Percentiles rank a stretch among this genome's conserved stretches.
phyloP scores from a whole-genome alignment of 2,329 filamentous ascomycete genomes.

The Saccharata proteae region DNA sequence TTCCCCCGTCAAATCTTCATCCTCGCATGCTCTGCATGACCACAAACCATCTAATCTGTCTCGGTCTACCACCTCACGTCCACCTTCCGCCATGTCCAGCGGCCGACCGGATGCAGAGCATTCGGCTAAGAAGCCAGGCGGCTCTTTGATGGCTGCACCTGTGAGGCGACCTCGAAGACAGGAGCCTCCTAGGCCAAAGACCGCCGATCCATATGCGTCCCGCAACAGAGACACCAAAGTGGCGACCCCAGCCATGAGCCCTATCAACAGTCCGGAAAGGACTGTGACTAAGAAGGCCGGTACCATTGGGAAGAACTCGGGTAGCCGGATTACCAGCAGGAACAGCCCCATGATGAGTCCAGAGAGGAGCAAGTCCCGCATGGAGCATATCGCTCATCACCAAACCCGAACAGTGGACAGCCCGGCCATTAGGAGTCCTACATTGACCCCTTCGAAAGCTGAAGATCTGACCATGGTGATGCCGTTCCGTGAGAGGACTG shows the following conservation, averaged over 20 bases:
- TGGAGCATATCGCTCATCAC: conserved; percentile 17
- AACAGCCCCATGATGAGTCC: conserved; percentile 22
- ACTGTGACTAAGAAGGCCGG: conserved; percentile 23
- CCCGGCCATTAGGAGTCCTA: conserved; percentile 20
- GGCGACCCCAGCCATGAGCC: conserved; percentile 37
- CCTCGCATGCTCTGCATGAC: conserved; percentile 17
- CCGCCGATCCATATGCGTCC: conserved; percentile 41
- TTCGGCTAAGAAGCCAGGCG: conserved; percentile 16
- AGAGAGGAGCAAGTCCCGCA: conserved; percentile 23
- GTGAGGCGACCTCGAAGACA: conserved; percentile 40
- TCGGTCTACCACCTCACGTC: conserved; percentile 19
- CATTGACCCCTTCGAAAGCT: conserved; percentile 24
- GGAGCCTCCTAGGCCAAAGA: conserved; percentile 38
- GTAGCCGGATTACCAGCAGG: conserved; percentile 15
- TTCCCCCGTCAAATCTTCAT: conserved; percentile 33
- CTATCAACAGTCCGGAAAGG: conserved; percentile 30
- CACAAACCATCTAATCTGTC: conserved; percentile 18
- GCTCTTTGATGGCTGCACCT: conserved; percentile 46
- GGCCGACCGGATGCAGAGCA: conserved; percentile 21
- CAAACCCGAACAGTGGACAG: conserved; percentile 17
- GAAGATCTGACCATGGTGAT: conserved; percentile 36
- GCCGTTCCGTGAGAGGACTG: conserved; percentile 25
- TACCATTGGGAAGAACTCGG: conserved; percentile 19
- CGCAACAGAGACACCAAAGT: conserved; percentile 19
- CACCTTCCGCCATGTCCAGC: conserved; percentile 25